phyloP scores from a whole-genome alignment of 2,329 filamentous ascomycete genomes.

The Talaromyces sp. region DNA sequence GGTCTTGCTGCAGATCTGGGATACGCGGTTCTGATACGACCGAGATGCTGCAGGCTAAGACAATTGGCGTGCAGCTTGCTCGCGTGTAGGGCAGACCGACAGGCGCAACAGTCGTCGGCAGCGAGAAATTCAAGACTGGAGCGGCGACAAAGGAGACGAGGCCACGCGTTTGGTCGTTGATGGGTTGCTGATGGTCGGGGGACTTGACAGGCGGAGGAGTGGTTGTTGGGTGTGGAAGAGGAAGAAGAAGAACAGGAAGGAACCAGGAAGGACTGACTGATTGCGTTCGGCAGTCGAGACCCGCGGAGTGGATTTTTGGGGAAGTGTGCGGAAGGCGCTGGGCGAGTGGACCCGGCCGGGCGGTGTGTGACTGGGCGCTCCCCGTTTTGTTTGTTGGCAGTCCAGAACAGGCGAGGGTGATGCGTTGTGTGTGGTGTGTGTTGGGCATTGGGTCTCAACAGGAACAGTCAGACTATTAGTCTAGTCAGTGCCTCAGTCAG shows the following conservation, averaged over 20 bases:
- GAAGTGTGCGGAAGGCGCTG: background rate
- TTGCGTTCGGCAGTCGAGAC: background rate
- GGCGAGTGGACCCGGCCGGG: slow-evolving; percentile 15
- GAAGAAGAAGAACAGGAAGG: background rate
- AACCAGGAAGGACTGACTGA: background rate
- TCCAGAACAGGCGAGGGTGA: background rate
- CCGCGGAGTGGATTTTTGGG: background rate
- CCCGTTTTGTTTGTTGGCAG: slow-evolving; percentile 5
- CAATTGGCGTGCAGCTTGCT: background rate
- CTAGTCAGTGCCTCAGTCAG: background rate
- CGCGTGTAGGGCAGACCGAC: background rate
- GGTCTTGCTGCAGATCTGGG: background rate
- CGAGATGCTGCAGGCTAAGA: background rate
- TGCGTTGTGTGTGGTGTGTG: background rate
- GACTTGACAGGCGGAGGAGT: background rate
- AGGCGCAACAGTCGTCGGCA: background rate
- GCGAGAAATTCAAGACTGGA: background rate
- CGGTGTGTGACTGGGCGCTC: background rate
- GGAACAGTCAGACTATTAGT: background rate
- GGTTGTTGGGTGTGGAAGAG: background rate
- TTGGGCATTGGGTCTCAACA: background rate
- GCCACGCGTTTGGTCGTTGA: too few species aligned
- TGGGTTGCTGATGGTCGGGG: background rate
- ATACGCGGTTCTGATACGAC: background rate
- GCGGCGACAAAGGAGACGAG: background rate